Conservation (phyloP, 2,329 filamentous ascomycete genomes). For the Hymenoscyphus linearis region DNA sequence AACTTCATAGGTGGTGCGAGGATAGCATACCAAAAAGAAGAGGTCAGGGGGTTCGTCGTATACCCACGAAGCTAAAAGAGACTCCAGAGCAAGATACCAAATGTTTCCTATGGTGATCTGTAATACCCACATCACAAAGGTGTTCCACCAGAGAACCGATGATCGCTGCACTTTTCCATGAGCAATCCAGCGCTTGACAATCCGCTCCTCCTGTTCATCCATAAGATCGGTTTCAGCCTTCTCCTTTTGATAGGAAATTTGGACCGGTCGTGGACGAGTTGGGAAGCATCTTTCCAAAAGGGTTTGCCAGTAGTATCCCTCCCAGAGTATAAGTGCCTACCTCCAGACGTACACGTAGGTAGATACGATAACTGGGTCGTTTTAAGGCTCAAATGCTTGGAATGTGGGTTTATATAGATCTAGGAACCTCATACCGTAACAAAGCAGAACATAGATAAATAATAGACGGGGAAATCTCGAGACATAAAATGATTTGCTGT, state of each 20-base stretch:
- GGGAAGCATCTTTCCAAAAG: conserved; percentile 6
- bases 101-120: conserved; percentile 3
- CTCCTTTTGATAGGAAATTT: conserved; percentile 1
- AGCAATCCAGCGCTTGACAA: conserved; percentile 8
- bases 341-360: no score
- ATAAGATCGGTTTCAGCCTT: neutral
- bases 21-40: conserved; percentile 2
- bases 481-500: conserved; percentile 1
- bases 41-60: neutral
- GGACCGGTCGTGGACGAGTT: neutral
- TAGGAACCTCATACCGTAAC: conserved; percentile 3
- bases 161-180: conserved; percentile 3
- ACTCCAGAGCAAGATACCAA: neutral
- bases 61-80: neutral
- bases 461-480: neutral
- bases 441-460: conserved; percentile 1
- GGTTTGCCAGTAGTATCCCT: no score
- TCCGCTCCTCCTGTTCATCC: conserved; percentile 5
- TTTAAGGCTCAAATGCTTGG: no score
- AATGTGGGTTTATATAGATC: no score
- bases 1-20: no score
- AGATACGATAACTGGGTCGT: no score
- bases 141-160: conserved; percentile 6
- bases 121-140: conserved; percentile 6
- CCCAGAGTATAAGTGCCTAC: no score